Percentiles rank a stretch among this genome's conserved stretches.
Conservation (phyloP, 2,329 filamentous ascomycete genomes). For the Neurospora sp. region DNA sequence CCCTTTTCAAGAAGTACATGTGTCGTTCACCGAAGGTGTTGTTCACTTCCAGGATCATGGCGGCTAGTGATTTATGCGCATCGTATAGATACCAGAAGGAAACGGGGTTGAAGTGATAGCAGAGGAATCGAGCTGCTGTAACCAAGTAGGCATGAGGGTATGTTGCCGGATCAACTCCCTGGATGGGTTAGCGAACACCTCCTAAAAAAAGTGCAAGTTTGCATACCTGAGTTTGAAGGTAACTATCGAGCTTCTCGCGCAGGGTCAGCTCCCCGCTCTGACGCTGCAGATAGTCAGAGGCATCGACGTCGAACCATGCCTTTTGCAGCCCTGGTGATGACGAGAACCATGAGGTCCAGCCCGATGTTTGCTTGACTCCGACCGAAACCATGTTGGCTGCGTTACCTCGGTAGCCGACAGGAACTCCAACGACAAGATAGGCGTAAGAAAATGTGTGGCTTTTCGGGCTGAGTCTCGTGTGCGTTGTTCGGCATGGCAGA, state of each 20-base stretch:
- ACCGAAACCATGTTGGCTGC: constrained; percentile 47
- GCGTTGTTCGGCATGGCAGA: constrained; percentile 56
- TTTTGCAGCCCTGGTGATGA: constrained; percentile 15
- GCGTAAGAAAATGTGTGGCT: constrained; percentile 61
- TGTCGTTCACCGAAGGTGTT: constrained; percentile 67
- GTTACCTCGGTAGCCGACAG: constrained; percentile 50
- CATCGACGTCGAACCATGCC: constrained; percentile 50
- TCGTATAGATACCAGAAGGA: constrained; percentile 76
- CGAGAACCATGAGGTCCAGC: constrained; percentile 23
- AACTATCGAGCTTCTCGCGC: constrained; percentile 51
- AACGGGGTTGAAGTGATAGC: constrained; percentile 65
- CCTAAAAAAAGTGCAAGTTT: background rate
- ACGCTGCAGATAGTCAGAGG: constrained; percentile 51
- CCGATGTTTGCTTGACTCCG: constrained; percentile 17
- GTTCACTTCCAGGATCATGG: constrained; percentile 65
- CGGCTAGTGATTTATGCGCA: constrained; percentile 42
- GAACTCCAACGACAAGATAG: constrained; percentile 60
- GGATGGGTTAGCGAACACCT: constrained; percentile 3
- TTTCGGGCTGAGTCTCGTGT: constrained; percentile 57
- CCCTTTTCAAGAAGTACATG: constrained; percentile 50
- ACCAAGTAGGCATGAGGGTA: constrained; percentile 63
- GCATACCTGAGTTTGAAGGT: constrained; percentile 47
- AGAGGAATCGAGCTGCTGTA: constrained; percentile 59
- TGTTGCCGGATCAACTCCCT: constrained; percentile 47
- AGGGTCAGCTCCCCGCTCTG: constrained; percentile 43